Evolutionary conservation across 352 stramenopile species (phyloP), one percentile per base, ranked within the genome.

Genomic region (Discostella stelligera): DNA sequence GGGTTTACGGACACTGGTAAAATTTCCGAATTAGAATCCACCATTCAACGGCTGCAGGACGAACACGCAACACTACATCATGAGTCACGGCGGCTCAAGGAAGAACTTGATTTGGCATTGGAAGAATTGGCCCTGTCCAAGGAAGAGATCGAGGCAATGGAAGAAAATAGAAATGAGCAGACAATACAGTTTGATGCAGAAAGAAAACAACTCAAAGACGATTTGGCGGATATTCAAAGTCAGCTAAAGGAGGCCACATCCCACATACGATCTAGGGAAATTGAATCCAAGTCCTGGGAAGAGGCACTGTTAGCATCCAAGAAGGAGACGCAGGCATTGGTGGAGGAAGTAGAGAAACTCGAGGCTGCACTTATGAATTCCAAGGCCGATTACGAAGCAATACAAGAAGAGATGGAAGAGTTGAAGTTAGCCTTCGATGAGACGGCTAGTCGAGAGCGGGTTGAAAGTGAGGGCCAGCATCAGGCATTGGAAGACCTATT

Each of bases 111-210:
- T 30, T 66, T 83, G n/a, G 73, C 61, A 2, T 54, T 85, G 46
- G 80, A 94, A 82, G 77, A 85, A 66, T 67, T 89, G 4, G 64
- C 85, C 46, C 25, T 74, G 5, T 83, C 80, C 6, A 85, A 86
- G 6, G 86, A 93, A 61, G 85, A 93, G 30, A 32, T 86, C 7
- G 61, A 79, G 53, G 76, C 77, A 1, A 25, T 55, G 16, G 64
- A 86, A 37, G 79, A 89, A 56, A 79, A 89, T 64, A 39, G n/a
- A 18, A 50, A 55, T 8, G 49, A 53, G n/a, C 56, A 55, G 50
- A 48, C 23, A 46, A 27, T 46, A 21, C 41, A 71, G 25, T 77
- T 77, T 60, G 76, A 83, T 44, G 32, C 56, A 39, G 72, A 79
- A 49, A 66, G 66, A 50, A 77, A 74, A 68, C 39, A 79, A 52